phyloP scores from a whole-genome alignment of 225 moss, liverwort and hornwort genomes.

The Marchantia paleacea region DNA sequence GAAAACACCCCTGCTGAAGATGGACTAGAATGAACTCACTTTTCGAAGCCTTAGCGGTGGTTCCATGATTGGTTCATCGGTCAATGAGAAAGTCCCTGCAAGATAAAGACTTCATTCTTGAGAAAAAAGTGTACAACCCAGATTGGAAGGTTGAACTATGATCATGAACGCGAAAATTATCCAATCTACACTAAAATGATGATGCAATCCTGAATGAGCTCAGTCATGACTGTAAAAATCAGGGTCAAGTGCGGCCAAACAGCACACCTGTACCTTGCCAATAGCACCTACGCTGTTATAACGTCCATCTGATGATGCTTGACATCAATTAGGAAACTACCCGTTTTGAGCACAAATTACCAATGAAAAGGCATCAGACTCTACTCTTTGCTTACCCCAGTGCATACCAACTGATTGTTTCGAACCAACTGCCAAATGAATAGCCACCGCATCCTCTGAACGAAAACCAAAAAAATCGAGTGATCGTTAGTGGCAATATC shows the following conservation, averaged over 20 bases:
- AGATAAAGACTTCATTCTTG: background rate
- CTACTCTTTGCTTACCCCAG: conserved; percentile 43
- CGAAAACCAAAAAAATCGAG: background rate
- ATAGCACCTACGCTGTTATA: too few relatives aligned
- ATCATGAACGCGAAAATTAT: background rate
- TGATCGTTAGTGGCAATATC: conserved; percentile 3
- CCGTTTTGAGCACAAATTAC: background rate
- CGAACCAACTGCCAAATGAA: conserved; percentile 44
- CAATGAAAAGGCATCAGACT: background rate
- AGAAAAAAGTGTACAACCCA: background rate
- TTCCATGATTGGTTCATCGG: conserved; percentile 55
- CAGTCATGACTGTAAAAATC: too few relatives aligned
- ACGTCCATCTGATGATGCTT: too few relatives aligned
- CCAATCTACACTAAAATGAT: too few relatives aligned
- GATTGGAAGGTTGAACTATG: background rate
- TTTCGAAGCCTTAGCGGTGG: conserved; percentile 42
- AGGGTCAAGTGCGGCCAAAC: too few relatives aligned
- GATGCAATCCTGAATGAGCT: too few relatives aligned
- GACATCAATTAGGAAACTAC: too few relatives aligned
- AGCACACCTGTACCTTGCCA: too few relatives aligned
- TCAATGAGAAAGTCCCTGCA: conserved; percentile 50
- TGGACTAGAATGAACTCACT: conserved; percentile 18
- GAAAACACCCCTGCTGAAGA: background rate
- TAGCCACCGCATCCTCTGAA: conserved; percentile 56
- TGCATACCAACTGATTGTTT: conserved; percentile 53